phyloP scores from a whole-genome alignment of 495 filamentous ascomycete genomes.

The Aspergillus ellipticus region DNA sequence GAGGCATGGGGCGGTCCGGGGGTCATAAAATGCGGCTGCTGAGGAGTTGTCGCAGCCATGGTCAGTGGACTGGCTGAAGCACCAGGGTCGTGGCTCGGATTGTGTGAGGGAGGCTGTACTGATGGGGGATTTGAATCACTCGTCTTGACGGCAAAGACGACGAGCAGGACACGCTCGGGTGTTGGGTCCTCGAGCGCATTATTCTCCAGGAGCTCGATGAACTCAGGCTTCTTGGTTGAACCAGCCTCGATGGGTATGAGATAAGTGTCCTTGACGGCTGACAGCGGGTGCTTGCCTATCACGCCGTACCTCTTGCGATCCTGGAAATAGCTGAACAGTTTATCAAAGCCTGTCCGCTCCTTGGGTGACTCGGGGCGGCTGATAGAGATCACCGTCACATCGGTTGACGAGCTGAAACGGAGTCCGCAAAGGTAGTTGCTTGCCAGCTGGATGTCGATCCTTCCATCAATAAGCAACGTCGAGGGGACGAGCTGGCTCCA shows the following conservation, averaged over 20 bases:
- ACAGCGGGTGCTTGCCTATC: constrained; percentile 61
- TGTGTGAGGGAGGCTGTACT: constrained; percentile 43
- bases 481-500: constrained; percentile 70
- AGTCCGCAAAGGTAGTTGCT: constrained; percentile 85
- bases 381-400: constrained; percentile 68
- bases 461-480: constrained; percentile 70
- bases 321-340: constrained; percentile 75
- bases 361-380: constrained; percentile 50
- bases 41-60: constrained; percentile 34
- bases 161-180: constrained; percentile 66
- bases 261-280: constrained; percentile 74
- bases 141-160: constrained; percentile 69
- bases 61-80: constrained; percentile 44
- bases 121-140: constrained; percentile 42
- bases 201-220: constrained; percentile 72
- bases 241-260: constrained; percentile 70
- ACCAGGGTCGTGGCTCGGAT: constrained; percentile 35
- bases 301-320: constrained; percentile 78
- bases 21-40: constrained; percentile 31
- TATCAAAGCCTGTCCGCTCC: constrained; percentile 55
- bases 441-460: constrained; percentile 75
- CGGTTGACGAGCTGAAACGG: constrained; percentile 66
- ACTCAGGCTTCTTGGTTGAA: constrained; percentile 57
- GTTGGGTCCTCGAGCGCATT: constrained; percentile 63
- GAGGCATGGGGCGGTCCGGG: constrained; percentile 22